phyloP scores from a whole-genome alignment of 768 basidiomycete genomes.

The Clitopilus passeckerianus region DNA sequence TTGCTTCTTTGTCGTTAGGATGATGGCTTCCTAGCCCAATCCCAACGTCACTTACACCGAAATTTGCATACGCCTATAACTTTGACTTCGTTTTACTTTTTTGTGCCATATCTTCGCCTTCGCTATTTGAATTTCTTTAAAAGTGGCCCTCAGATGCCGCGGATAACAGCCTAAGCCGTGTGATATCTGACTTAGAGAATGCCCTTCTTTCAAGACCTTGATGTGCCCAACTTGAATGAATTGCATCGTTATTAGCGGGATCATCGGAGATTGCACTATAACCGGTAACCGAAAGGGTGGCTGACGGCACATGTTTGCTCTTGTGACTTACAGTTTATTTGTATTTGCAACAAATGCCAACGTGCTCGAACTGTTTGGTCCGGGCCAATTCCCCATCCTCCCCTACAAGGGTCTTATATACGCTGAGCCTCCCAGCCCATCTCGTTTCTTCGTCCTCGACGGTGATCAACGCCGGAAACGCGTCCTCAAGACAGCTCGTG shows the following conservation, averaged over 20 bases:
- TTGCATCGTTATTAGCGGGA: no score
- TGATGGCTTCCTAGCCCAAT: no score
- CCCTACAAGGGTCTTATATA: background rate
- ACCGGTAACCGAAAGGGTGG: background rate
- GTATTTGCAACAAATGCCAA: constrained; percentile 1
- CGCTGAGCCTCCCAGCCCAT: background rate
- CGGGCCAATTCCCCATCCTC: background rate
- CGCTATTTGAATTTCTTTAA: no score
- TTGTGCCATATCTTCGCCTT: no score
- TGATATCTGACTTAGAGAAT: no score
- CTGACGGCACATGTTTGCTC: background rate
- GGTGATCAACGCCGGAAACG: background rate
- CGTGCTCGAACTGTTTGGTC: constrained; percentile 1
- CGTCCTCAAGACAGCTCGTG: background rate
- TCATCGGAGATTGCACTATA: background rate
- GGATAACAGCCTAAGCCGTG: no score
- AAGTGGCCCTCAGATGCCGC: no score
- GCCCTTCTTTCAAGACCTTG: constrained; percentile 3
- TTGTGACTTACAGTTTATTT: background rate
- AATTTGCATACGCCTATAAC: no score
- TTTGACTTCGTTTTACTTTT: no score
- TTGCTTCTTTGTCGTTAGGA: no score
- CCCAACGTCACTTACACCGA: no score
- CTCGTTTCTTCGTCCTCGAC: background rate
- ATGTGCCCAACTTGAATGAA: no score